Percentiles rank a stretch among this genome's conserved stretches.
These are phyloP conservation scores for Naganishia sp. DNA, from an alignment of 1,284 basidiomycete genomes.

Conservation along the genomic window DNA sequence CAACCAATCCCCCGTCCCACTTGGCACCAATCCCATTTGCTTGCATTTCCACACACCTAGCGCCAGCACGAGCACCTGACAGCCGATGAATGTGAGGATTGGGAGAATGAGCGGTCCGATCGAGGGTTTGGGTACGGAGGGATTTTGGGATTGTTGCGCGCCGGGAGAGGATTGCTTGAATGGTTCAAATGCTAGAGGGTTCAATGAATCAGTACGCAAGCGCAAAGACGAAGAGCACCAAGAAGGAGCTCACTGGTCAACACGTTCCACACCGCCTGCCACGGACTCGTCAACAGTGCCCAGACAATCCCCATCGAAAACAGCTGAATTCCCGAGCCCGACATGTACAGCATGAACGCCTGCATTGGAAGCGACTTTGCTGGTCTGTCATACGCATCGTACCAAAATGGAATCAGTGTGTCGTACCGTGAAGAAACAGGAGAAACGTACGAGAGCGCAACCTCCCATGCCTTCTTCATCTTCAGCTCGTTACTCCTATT, in stretches of 20 bases:
- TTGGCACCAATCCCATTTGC: slow-evolving; percentile 83
- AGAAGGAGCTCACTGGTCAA: slow-evolving; percentile 63
- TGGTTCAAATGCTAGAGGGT: slow-evolving; percentile 50
- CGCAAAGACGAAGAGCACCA: neutral
- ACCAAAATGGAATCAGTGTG: neutral
- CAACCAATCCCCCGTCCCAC: slow-evolving; percentile 85
- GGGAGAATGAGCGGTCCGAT: slow-evolving; percentile 40
- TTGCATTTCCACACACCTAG: slow-evolving; percentile 88
- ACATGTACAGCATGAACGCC: slow-evolving; percentile 95
- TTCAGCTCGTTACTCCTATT: slow-evolving; percentile 60
- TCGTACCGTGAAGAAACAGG: neutral
- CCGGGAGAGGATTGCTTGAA: slow-evolving; percentile 40
- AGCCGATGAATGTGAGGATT: slow-evolving; percentile 49
- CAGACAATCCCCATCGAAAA: slow-evolving; percentile 92
- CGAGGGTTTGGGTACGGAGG: slow-evolving; percentile 37
- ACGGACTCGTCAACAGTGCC: slow-evolving; percentile 78
- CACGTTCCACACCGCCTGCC: slow-evolving; percentile 74
- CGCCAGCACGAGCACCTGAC: slow-evolving; percentile 58
- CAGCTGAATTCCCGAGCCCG: slow-evolving; percentile 85
- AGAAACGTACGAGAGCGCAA: slow-evolving; percentile 6
- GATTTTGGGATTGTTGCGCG: slow-evolving; percentile 33
- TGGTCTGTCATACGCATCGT: slow-evolving; percentile 54
- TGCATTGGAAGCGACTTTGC: slow-evolving; percentile 91
- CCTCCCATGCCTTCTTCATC: slow-evolving; percentile 72
- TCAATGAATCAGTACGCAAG: neutral